Percentiles rank a stretch among this genome's conserved stretches.
Conservation (phyloP, 2,329 filamentous ascomycete genomes). For the Cercospora sp. region DNA sequence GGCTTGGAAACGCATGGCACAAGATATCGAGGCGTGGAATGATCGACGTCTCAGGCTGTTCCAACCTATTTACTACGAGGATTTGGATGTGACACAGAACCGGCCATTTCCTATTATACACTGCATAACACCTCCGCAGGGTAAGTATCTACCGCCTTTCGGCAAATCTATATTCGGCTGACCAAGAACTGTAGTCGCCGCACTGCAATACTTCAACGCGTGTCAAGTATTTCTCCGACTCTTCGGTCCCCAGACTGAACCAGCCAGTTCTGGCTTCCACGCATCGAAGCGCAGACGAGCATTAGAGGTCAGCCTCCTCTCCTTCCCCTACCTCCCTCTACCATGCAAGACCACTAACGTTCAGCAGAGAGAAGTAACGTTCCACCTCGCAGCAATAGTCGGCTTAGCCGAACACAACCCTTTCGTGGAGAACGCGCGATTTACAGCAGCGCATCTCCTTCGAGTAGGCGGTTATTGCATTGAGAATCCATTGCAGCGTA, state of each 20-base stretch:
- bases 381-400: constrained; percentile 25
- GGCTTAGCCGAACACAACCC: constrained; percentile 30
- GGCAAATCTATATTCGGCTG: neutral
- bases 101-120: constrained; percentile 37
- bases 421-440: constrained; percentile 31
- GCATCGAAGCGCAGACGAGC: constrained; percentile 24
- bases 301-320: constrained; percentile 19
- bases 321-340: neutral
- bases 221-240: constrained; percentile 36
- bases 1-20: constrained; percentile 23
- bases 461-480: constrained; percentile 30
- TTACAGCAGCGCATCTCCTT: constrained; percentile 31
- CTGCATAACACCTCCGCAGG: constrained; percentile 40
- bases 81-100: constrained; percentile 16
- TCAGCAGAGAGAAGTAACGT: constrained; percentile 24
- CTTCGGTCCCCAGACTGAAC: constrained; percentile 19
- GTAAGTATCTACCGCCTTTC: constrained; percentile 1
- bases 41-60: constrained; percentile 27
- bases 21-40: constrained; percentile 28
- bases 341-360: neutral
- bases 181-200: constrained; percentile 32
- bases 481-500: constrained; percentile 24
- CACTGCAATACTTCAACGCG: constrained; percentile 42
- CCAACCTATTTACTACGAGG: constrained; percentile 36
- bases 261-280: constrained; percentile 24